Conservation (phyloP, 495 filamentous ascomycete species). For the Neurospora pannonica region DNA sequence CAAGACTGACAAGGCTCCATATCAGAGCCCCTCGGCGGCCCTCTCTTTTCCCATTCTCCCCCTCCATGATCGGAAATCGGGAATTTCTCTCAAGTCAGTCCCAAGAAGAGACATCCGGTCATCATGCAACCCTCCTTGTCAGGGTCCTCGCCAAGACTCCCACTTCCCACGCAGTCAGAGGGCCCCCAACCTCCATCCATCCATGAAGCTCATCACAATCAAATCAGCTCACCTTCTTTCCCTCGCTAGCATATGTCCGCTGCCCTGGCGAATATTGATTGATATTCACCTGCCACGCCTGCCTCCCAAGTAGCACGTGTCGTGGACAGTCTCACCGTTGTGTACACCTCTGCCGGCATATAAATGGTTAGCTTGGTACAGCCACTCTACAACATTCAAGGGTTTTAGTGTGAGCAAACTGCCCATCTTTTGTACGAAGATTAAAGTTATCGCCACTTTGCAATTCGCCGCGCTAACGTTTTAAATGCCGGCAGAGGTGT, state of each 20-base stretch:
- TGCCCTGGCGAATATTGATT: neutral
- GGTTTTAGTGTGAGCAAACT: too few relatives aligned
- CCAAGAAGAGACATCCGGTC: neutral
- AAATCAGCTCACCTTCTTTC: neutral
- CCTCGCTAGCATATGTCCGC: neutral
- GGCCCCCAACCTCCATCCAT: neutral
- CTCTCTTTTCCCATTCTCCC: neutral
- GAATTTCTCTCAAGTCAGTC: neutral
- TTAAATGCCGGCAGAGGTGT: too few relatives aligned
- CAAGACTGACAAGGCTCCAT: neutral
- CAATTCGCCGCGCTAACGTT: too few relatives aligned
- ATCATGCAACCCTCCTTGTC: neutral
- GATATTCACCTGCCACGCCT: neutral
- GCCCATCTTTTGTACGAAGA: too few relatives aligned
- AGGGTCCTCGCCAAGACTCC: neutral
- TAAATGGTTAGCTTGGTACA: too few relatives aligned
- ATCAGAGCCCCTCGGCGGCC: neutral
- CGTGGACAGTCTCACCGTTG: neutral
- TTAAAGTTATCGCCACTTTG: too few relatives aligned
- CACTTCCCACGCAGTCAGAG: neutral
- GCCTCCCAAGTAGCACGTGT: neutral
- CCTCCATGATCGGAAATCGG: neutral
- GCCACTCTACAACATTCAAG: too few relatives aligned
- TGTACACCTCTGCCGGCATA: too few relatives aligned
- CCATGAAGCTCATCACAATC: neutral